Evolutionary conservation across 257 asterid genomes (phyloP).

Genomic region (Rauvolfia tetraphylla): DNA sequence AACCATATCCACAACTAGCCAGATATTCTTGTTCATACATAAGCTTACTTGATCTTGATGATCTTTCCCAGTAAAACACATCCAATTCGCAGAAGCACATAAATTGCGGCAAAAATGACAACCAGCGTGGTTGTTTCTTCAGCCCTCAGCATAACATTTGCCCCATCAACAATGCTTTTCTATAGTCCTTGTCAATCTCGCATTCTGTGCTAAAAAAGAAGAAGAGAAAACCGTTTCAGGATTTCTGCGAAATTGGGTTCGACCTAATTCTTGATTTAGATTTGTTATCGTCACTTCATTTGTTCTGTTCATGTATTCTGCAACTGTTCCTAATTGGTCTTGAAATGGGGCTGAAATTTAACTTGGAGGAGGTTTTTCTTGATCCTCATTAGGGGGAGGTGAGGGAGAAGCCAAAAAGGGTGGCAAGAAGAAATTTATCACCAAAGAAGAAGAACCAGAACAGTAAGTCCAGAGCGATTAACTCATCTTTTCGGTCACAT

Average conservation of each 20-base stretch:
- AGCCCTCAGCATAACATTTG: conserved; percentile 31
- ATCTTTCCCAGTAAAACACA: not conserved
- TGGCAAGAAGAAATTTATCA: conserved; percentile 84
- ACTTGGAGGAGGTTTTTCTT: not conserved
- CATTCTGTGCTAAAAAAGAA: conserved; percentile 21
- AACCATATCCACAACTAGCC: conserved; percentile 18
- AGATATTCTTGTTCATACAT: conserved; percentile 1
- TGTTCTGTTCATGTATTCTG: not conserved
- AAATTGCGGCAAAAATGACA: conserved; percentile 32
- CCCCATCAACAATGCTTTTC: conserved; percentile 32
- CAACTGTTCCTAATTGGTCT: not conserved
- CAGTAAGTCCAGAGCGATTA: conserved; percentile 42
- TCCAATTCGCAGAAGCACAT: not conserved
- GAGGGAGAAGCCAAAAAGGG: conserved; percentile 64
- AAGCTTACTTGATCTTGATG: not conserved
- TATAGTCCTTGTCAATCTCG: conserved; percentile 26
- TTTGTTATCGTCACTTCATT: not conserved
- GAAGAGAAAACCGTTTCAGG: conserved; percentile 31
- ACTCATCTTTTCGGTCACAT: too few species aligned
- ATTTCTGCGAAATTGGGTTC: conserved; percentile 72
- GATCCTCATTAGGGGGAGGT: conserved; percentile 52
- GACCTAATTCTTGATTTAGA: not conserved
- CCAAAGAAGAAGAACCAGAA: conserved; percentile 88
- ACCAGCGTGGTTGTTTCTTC: conserved; percentile 42
- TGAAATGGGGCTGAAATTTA: not conserved